Evolutionary conservation across 192 early-diverging fungal species (phyloP), one percentile per base, ranked within the genome.

Genomic region (Coemansia sp.): DNA sequence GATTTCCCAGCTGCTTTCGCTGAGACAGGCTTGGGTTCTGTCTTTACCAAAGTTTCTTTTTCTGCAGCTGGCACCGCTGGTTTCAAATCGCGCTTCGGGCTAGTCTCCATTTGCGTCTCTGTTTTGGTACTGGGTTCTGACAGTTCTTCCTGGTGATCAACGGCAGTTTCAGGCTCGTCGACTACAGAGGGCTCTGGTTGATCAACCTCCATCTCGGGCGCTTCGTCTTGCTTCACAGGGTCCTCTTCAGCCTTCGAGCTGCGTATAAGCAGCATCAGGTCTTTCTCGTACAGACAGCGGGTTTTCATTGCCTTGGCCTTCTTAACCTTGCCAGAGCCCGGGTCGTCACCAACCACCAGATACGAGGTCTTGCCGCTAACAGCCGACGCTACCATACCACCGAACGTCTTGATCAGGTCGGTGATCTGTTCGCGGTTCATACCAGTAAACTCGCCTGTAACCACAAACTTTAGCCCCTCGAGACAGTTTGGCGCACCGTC

Each of bases 321-420:
- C 28, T 86, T 84, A 8, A 90, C 68, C 71, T 99, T 99, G 51
- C 86, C 87, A 42, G 85, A 85, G 10, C 97, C 97, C 16, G 93
- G 86, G 54, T 95, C 94, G 28, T 89, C 85, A 17, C 97, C 97
- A 14, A 91, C 87, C 0, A 99, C 86, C 17, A 97, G 73, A 68
- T 88, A 97, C 0, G 87, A 85, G 1, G 97, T 99, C 68, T 89
- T 92, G 17, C 88, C 87, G 67, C 91, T 94, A 25, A 90, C 85
- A 0, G 84, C 76, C 10, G 80, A 73, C 0, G 93, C 96, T 11
- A 96, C 85, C 33, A 89, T 82, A 17, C 92, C 96, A 60, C 92
- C 94, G 72, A 95, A 92, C 3, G 90, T 84, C 78, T 93, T 97
- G 18, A 96, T 88, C 18, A 98, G 73, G 76, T 95, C 91, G 25